A percentile compares a stretch with the other conserved stretches of the same genome.
phyloP scores from a whole-genome alignment of 1,284 basidiomycete species.

The Marasmius oreades region DNA sequence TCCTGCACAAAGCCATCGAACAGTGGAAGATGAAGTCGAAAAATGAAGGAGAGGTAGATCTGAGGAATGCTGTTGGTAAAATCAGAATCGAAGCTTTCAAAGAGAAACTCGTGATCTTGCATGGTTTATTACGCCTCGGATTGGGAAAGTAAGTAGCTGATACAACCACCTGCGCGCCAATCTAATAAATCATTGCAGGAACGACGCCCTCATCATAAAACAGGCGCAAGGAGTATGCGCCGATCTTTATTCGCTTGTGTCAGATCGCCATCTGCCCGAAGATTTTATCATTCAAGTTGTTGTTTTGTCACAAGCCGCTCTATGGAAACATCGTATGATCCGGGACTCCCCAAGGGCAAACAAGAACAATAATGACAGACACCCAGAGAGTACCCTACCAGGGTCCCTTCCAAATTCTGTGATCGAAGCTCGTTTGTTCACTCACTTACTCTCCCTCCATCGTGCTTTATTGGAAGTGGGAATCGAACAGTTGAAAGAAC shows the following conservation, averaged over 20 bases:
- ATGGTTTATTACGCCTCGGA: slow-evolving; percentile 66
- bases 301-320: slow-evolving; percentile 70
- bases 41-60: slow-evolving; percentile 27
- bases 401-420: slow-evolving; percentile 20
- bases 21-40: slow-evolving; percentile 43
- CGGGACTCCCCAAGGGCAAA: slow-evolving; percentile 34
- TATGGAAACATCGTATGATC: slow-evolving; percentile 80
- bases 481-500: slow-evolving; percentile 49
- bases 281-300: slow-evolving; percentile 78
- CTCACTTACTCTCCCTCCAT: slow-evolving; percentile 73
- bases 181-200: slow-evolving; percentile 26
- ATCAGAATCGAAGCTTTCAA: slow-evolving; percentile 61
- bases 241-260: slow-evolving; percentile 58
- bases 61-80: slow-evolving; percentile 32
- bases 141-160: slow-evolving; percentile 50
- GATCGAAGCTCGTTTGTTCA: slow-evolving; percentile 68
- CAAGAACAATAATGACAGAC: slow-evolving; percentile 20
- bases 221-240: slow-evolving; percentile 45
- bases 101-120: slow-evolving; percentile 68
- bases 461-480: slow-evolving; percentile 69
- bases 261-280: slow-evolving; percentile 67
- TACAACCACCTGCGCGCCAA: slow-evolving; percentile 3
- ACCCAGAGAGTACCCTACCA: slow-evolving; percentile 21
- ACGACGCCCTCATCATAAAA: slow-evolving; percentile 42
- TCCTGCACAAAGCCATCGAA: slow-evolving; percentile 66